Evolutionary conservation across 192 early-diverging fungal genomes (phyloP).

Genomic region (Coemansia sp.): DNA sequence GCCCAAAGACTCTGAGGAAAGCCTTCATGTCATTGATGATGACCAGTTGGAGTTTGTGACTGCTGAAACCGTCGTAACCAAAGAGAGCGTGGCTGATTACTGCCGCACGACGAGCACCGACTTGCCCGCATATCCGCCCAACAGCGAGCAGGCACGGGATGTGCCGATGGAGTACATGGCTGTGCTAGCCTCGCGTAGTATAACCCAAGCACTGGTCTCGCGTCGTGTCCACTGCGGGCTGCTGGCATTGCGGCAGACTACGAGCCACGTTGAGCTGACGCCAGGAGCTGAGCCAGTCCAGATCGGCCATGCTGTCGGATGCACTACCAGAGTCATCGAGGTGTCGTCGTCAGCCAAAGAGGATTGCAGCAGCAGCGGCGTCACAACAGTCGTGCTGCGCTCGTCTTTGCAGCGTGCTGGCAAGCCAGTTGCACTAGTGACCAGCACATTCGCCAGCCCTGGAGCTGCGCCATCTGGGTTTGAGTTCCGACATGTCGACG

Average conservation of each 20-base stretch:
- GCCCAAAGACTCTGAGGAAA: background rate
- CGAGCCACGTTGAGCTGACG: conserved; percentile 74
- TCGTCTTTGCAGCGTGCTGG: conserved; percentile 2
- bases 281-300: conserved; percentile 62
- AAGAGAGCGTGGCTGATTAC: conserved; percentile 84
- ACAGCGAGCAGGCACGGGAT: conserved; percentile 61
- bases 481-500: conserved; percentile 74
- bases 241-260: conserved; percentile 79
- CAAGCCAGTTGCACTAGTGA: background rate
- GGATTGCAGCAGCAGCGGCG: background rate
- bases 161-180: conserved; percentile 72
- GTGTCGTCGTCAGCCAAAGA: conserved; percentile 35
- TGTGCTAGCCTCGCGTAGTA: conserved; percentile 78
- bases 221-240: conserved; percentile 81
- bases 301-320: conserved; percentile 73
- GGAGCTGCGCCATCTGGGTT: conserved; percentile 55
- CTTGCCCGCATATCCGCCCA: conserved; percentile 60
- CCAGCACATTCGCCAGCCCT: conserved; percentile 39
- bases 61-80: conserved; percentile 24
- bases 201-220: conserved; percentile 77
- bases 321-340: conserved; percentile 69
- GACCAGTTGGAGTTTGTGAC: conserved; percentile 14
- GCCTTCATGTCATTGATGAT: background rate
- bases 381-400: background rate
- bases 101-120: conserved; percentile 75